Percentiles rank a stretch among this genome's conserved stretches.
Evolutionary conservation across 495 filamentous ascomycete genomes (phyloP).

Genomic region (Umbilicaria muhlenbergii): DNA sequence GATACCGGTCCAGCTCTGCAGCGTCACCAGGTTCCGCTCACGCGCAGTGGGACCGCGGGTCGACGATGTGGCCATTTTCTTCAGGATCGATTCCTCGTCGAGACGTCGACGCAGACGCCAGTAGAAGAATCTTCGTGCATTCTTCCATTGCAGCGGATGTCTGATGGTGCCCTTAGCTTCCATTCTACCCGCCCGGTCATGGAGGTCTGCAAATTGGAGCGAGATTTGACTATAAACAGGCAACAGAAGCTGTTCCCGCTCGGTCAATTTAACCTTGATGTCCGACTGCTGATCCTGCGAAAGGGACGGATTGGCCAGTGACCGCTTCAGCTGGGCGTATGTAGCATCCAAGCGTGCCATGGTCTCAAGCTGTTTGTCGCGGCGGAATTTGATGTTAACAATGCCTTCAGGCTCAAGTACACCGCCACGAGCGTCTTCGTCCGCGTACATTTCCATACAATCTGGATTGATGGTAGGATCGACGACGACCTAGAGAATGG

Average conservation of each 20-base stretch:
- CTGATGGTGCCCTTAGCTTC: constrained; percentile 92
- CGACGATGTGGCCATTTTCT: constrained; percentile 45
- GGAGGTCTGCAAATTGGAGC: constrained; percentile 89
- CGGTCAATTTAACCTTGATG: constrained; percentile 75
- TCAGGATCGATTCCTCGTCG: constrained; percentile 91
- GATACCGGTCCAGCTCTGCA: constrained; percentile 65
- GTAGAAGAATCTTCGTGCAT: constrained; percentile 97
- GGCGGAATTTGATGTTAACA: constrained; percentile 93
- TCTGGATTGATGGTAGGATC: constrained; percentile 95
- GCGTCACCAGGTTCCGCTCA: constrained; percentile 44
- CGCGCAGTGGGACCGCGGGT: constrained; percentile 27
- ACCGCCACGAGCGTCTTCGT: constrained; percentile 89
- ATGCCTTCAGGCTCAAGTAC: constrained; percentile 97
- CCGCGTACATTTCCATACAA: constrained; percentile 99
- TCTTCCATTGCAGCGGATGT: constrained; percentile 63
- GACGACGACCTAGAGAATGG: constrained; percentile 55
- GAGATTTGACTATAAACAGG: constrained; percentile 90
- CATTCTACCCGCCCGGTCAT: constrained; percentile 96
- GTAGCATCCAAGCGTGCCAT: constrained; percentile 86
- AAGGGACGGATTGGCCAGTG: constrained; percentile 49
- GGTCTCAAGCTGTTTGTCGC: constrained; percentile 92
- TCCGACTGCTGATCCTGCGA: constrained; percentile 54
- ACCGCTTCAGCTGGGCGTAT: constrained; percentile 70
- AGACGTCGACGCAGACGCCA: constrained; percentile 95
- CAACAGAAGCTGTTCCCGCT: constrained; percentile 74